phyloP scores from a whole-genome alignment of 805 yeast species.

The Schwanniomyces pseudopolymorphus region DNA sequence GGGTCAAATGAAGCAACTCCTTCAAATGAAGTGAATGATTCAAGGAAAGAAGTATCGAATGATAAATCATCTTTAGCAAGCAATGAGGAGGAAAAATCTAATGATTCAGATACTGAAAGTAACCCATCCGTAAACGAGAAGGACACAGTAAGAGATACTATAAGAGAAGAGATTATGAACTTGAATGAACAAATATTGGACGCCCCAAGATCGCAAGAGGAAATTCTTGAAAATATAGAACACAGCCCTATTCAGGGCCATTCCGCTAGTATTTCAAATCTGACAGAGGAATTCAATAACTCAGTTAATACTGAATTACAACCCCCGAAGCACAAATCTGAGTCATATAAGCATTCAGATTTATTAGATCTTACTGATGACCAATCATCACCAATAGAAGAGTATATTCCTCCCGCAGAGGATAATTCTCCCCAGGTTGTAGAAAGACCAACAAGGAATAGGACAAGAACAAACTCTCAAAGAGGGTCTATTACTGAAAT shows the following conservation, averaged over 20 bases:
- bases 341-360: neutral
- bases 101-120: neutral
- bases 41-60: constrained; percentile 6
- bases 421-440: too few relatives aligned
- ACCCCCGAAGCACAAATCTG: neutral
- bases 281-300: neutral
- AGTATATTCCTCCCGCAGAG: too few relatives aligned
- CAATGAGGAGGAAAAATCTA: neutral
- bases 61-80: neutral
- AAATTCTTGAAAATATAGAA: neutral
- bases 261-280: neutral
- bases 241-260: neutral
- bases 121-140: neutral
- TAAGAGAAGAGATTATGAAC: neutral
- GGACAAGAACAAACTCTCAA: neutral
- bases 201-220: neutral
- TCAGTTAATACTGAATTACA: neutral
- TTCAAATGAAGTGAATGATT: neutral
- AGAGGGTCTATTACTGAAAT: neutral
- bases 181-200: neutral
- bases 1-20: constrained; percentile 3
- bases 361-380: constrained; percentile 12
- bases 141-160: neutral
- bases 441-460: neutral
- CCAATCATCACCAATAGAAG: constrained; percentile 13